Percentiles rank a stretch among this genome's conserved stretches.
Evolutionary conservation across 1,284 basidiomycete species (phyloP).

Genomic region (Takashimella tepidaria): DNA sequence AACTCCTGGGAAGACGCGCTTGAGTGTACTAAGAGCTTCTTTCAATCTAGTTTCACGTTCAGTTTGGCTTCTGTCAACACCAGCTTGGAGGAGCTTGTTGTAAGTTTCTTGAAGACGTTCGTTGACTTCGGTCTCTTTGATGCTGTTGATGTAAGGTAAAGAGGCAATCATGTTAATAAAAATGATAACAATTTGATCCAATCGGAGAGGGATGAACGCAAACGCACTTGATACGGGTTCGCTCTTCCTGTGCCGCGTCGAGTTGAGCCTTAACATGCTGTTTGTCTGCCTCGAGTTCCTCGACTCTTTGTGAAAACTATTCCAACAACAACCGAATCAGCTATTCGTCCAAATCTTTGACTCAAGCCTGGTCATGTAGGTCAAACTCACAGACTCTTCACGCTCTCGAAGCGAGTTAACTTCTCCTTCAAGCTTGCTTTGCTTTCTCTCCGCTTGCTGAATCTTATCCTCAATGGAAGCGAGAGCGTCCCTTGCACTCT

Average conservation of each 20-base stretch:
- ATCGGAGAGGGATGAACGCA: accelerated
- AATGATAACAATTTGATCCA: not conserved
- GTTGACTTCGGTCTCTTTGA: constrained; percentile 81
- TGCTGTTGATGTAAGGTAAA: constrained; percentile 51
- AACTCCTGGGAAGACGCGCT: constrained; percentile 84
- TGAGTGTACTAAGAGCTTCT: constrained; percentile 76
- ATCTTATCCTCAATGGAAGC: constrained; percentile 56
- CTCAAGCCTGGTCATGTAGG: too few relatives aligned
- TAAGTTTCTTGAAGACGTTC: constrained; percentile 82
- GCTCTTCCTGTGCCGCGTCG: constrained; percentile 36
- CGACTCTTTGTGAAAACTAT: constrained; percentile 47
- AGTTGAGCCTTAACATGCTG: constrained; percentile 36
- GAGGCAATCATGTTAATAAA: too few relatives aligned
- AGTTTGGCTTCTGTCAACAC: constrained; percentile 75
- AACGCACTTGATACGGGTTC: constrained; percentile 34
- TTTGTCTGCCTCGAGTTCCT: constrained; percentile 49
- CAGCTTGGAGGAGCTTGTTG: constrained; percentile 79
- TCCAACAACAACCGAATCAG: too few relatives aligned
- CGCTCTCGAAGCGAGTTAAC: constrained; percentile 55
- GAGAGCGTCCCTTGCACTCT: constrained; percentile 63
- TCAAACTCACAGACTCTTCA: constrained; percentile 56
- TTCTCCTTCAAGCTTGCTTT: constrained; percentile 61
- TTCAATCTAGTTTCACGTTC: constrained; percentile 80
- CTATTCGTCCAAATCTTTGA: too few relatives aligned
- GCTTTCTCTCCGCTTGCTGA: constrained; percentile 60